phyloP scores from a whole-genome alignment of 306 rosid species.

The Inga laurina region DNA sequence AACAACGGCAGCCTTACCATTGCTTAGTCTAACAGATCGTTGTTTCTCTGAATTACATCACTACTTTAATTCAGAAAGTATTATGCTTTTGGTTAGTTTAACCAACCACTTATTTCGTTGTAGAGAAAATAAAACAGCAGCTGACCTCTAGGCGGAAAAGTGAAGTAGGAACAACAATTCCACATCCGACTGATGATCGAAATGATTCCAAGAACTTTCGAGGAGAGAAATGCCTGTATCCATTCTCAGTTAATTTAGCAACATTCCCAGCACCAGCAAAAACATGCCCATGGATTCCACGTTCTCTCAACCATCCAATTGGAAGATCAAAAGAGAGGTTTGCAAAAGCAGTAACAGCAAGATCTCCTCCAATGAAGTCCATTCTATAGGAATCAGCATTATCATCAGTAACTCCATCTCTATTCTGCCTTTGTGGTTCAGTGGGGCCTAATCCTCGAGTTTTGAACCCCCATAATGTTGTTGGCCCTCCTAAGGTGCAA shows the following conservation, averaged over 20 bases:
- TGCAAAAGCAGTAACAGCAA: conserved; percentile 91
- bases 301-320: conserved; percentile 79
- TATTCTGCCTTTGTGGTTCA: conserved; percentile 68
- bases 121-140: conserved; percentile 25
- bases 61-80: conserved; percentile 18
- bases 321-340: conserved; percentile 95
- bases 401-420: conserved; percentile 49
- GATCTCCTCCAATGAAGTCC: conserved; percentile 94
- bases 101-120: not conserved
- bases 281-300: conserved; percentile 88
- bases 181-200: conserved; percentile 84
- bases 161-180: conserved; percentile 84
- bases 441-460: conserved; percentile 90
- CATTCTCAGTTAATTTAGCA: conserved; percentile 80
- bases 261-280: conserved; percentile 93
- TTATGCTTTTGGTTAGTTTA: conserved; percentile 15
- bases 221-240: conserved; percentile 65
- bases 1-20: not conserved
- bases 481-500: conserved; percentile 81
- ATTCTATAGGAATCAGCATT: conserved; percentile 52
- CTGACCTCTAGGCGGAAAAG: conserved; percentile 94
- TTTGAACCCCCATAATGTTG: conserved; percentile 87
- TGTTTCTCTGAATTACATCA: conserved; percentile 19
- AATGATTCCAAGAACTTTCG: conserved; percentile 71
- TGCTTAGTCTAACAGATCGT: not conserved